Evolutionary conservation across 2,329 filamentous ascomycete genomes (phyloP), one percentile per base, ranked within the genome.

Genomic region (Davidsoniella neocaledoniae): DNA sequence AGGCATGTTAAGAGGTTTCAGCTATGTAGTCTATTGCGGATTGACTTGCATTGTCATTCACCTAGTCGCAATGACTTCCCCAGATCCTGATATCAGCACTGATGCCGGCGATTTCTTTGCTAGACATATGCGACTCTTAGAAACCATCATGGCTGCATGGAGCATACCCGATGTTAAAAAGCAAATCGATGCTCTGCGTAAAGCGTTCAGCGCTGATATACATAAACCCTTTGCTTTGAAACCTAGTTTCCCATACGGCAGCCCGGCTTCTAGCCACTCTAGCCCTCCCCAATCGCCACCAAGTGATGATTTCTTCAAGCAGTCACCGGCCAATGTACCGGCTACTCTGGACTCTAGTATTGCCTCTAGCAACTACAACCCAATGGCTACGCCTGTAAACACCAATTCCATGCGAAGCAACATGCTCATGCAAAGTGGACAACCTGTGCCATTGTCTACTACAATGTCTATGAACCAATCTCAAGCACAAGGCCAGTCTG

Each of bases 1-100:
- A 57, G 93, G 82, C 65, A 95, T 95, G 90, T 82, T 90, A 59
- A 76, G 90, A 56, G 90, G 90, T 38, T 87, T 94, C 61, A 94
- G 88, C 64, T 96, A 94, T 59, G 86, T 86, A 5, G 86, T 96
- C n/a, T 96, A 96, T 60, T 79, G 81, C 50, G 79, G 94, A 23
- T 68, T 96, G 43, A 91, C 86, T 0, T 94, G 88, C 67, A 88
- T 90, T 21, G 88, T 95, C 65, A 74, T 96, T 49, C 88, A 96
- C 64, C 66, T 96, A 65, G 90, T 94, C 56, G 88, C 88, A 4
- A 81, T 95, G 54, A 93, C 88, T 12, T 95, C 87, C 16, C 90
- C 91, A 16, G 88, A 96, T 61, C 84, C 86, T 1, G 84, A 91
- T 38, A 75, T 94, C 51, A 88, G 91, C 60, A 70, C 73, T 0